Percentiles rank a stretch among this genome's conserved stretches.
Conservation (phyloP, 345 rosid species). For the Eucalyptus sideroxylon region DNA sequence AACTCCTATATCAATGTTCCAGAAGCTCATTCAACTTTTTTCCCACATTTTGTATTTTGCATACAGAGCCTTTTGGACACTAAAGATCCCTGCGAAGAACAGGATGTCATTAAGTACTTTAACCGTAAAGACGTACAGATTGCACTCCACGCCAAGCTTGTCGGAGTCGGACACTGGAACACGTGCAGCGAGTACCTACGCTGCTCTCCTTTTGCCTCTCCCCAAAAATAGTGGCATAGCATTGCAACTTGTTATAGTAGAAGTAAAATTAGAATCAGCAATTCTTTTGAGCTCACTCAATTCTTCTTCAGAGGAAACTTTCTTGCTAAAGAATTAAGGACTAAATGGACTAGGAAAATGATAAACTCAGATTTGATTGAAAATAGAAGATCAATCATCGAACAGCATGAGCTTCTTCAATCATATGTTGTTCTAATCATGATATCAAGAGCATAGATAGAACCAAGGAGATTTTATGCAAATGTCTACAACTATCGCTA, state of each 20-base stretch:
- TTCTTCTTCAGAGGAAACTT: not conserved
- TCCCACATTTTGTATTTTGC: not conserved
- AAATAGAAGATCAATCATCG: not conserved
- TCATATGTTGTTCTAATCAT: not conserved
- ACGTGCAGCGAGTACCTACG: slow-evolving; percentile 19
- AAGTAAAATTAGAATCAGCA: not conserved
- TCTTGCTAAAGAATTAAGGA: not conserved
- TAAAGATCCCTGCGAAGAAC: slow-evolving; percentile 14
- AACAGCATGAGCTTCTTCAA: not conserved
- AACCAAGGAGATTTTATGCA: not conserved
- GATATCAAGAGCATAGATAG: not conserved
- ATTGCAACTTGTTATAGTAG: not conserved
- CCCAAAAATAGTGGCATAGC: not conserved
- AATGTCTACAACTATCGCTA: not conserved
- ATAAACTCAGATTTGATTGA: not conserved
- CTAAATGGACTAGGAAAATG: not conserved
- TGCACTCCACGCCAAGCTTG: slow-evolving; percentile 29
- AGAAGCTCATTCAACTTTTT: not conserved
- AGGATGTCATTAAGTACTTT: slow-evolving; percentile 14
- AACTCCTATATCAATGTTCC: not conserved
- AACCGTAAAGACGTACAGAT: slow-evolving; percentile 38
- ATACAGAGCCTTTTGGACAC: not conserved
- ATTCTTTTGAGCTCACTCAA: not conserved
- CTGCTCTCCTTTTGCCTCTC: not conserved
- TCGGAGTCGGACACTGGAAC: slow-evolving; percentile 12